Evolutionary conservation across 768 basidiomycete species (phyloP), one percentile per base, ranked within the genome.

Genomic region (Agaricus sinodeliciosus): DNA sequence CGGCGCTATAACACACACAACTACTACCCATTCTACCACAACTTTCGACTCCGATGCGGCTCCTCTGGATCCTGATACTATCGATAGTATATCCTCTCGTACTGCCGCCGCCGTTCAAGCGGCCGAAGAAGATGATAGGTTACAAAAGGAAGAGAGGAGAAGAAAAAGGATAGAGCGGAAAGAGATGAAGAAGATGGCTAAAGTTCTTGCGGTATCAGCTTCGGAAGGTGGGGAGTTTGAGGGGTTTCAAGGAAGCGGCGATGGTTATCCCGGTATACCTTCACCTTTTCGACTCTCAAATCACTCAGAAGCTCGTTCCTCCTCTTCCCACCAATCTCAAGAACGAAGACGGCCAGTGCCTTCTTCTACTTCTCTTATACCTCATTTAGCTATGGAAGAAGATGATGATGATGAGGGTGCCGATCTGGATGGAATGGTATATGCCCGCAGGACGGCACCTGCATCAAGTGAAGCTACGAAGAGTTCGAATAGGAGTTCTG

Each of bases 21-120:
- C 35, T 22, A 49, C 49, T 42, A 11, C 19, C 1, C 49, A 51
- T 48, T 60, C 65, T 28, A 58, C 65, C 31, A 65, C 57, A 25
- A 83, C 82, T 4, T 74, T 86, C 40, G 87, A 88, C 65, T 81
- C 82, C 0, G 87, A 88, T 56, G 85, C 87, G 3, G 78, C 85
- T 4, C 80, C 80, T 0, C 69, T 89, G 12, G 83, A 84, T 47
- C 65, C 78, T 6, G 72, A 77, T 9, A 69, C 74, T 15, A 85
- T 89, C 50, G 76, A 72, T 47, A 71, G 70, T 26, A 59, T 83
- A 35, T 75, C 81, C 5, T 69, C 73, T 0, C 71, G 74, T 0
- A 19, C 27, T 26, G 39, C 51, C 1, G 58, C 71, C 66, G 55
- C 72, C 68, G 65, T 67, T 34, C 55, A 67, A 54, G 63, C 62